Base-by-base conservation (phyloP, 306 rosid species). In the Glycine soja region DNA sequence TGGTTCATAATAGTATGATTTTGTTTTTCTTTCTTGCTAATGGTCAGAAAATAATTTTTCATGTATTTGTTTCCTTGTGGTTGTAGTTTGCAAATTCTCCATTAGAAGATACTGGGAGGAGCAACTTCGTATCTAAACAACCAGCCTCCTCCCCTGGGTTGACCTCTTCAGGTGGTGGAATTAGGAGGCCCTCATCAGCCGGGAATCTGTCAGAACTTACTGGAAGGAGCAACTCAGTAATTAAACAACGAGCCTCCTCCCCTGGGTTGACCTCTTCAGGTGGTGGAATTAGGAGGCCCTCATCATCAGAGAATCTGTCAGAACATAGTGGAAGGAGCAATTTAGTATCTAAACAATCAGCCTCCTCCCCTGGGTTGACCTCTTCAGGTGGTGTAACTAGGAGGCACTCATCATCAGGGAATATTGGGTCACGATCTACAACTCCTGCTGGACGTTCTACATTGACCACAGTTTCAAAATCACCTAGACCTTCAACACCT, bases 401-500 rank as follows among this genome's bases (percentile, higher is more conserved):
- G 75, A 87, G 94, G 84, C 94, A 91, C 43, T 84, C 97, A 16
- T 93, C 94, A 66, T 89, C 98, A 6, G 97, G 88, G 54, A 96
- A 94, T 77, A 92, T 91, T 61, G 97, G 97, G 85, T 92, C 94
- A 81, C 90, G 98, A 82, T 86, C 94, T 67, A 89, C 92, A 47
- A 91, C 97, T 83, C 97, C 99, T 79, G 93, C 94, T 75, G 88
- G 97, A 75, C 92, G 97, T 4, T 81, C 93, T 69, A 81, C 93
- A 38, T 85, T 89, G 87, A 81, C 86, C 51, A 61, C 92, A 12
- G 75, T 89, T 30, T 88, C 97, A 71, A 93, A 85, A 83, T 81
- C 97, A 69, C 89, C 97, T 75, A 90, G 97, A 86, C 76, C 99
- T 57, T 90, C 94, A 65, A 95, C 99, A 8, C 99, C 99, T 80